These are phyloP conservation scores for button mushroom (Agaricus bisporus) DNA, from an alignment of 768 basidiomycete genomes.

Conservation along the genomic window DNA sequence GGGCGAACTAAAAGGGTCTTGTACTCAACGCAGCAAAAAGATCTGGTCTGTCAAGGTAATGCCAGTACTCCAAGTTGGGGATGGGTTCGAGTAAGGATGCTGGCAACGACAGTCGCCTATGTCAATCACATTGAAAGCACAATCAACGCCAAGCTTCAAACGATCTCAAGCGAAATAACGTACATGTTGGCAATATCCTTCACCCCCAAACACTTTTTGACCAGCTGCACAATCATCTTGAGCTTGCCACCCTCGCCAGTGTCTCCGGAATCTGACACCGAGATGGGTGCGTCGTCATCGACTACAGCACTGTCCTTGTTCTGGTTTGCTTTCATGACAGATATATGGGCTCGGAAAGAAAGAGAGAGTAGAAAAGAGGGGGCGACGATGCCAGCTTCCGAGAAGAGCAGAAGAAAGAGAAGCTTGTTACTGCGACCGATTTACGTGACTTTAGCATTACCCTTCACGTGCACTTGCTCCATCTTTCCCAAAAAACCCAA, in stretches of 20 bases:
- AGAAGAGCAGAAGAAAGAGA: neutral
- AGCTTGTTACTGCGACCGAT: neutral
- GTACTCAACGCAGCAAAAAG: conserved; percentile 80
- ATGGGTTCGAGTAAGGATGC: conserved; percentile 91
- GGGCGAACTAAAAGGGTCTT: neutral
- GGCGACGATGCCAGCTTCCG: neutral
- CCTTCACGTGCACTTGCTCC: conserved; percentile 3
- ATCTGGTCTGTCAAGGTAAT: conserved; percentile 88
- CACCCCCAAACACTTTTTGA: conserved; percentile 88
- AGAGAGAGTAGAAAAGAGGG: neutral
- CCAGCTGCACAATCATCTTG: conserved; percentile 88
- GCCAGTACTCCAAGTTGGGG: conserved; percentile 96
- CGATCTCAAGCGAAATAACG: conserved; percentile 22
- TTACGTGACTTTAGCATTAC: neutral
- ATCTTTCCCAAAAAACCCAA: neutral
- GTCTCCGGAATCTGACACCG: conserved; percentile 65
- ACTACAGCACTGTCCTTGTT: neutral
- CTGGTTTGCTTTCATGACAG: neutral
- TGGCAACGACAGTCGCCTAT: conserved; percentile 86
- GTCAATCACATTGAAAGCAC: neutral
- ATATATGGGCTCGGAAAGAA: neutral
- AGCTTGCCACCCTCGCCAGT: conserved; percentile 85
- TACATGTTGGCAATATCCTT: conserved; percentile 95
- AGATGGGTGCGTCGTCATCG: conserved; percentile 54
- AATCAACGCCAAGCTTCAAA: neutral